Base-by-base conservation (phyloP, 805 yeast genomes). In the Candida broadrunensis region DNA sequence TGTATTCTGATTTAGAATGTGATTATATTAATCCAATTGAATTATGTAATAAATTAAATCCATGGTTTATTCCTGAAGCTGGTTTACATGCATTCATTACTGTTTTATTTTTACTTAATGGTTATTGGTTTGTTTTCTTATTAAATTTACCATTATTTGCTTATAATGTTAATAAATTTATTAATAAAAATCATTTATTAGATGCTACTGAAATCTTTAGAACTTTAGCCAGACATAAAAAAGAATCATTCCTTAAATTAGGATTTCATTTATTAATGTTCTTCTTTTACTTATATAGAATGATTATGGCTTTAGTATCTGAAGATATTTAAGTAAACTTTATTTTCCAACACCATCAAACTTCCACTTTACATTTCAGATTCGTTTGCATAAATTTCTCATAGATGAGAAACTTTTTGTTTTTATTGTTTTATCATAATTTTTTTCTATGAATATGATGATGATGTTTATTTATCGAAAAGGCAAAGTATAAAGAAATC, bases 201-300 rank as follows among this genome's bases (percentile, higher is more conserved):
- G 99, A 93, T 65, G 98, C 98, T 44, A 91, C 99, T 33, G 97
- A 91, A 66, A 93, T 91, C 56, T 93, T 93, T 71, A 81, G 98
- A 73, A 90, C 97, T 32, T 78, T 91, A 58, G 78, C 88, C 54
- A 87, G 85, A 60, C 96, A 90, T 72, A 91, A 93, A 79, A 85
- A 85, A 64, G 98, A 90, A 69, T 78, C 88, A 45, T 89, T 90
- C 61, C 67, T 87, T 63, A 91, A 91, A 66, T 78, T 93, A 54
- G 97, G 93, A 9, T 89, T 88, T 79, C 91, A 88, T 63, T 75
- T 91, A 55, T 65, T 88, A 58, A 73, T 91, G 85, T 93, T 93
- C 79, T 91, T 93, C 84, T 89, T 78, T 76, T 91, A 89, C 76
- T 78, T 91, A 58, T 91, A 90, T 77, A 81, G 95, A 72, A 89